These are phyloP conservation scores for Wickerhamiella bombiphila DNA, from an alignment of 805 yeast species.

Conservation along the genomic window DNA sequence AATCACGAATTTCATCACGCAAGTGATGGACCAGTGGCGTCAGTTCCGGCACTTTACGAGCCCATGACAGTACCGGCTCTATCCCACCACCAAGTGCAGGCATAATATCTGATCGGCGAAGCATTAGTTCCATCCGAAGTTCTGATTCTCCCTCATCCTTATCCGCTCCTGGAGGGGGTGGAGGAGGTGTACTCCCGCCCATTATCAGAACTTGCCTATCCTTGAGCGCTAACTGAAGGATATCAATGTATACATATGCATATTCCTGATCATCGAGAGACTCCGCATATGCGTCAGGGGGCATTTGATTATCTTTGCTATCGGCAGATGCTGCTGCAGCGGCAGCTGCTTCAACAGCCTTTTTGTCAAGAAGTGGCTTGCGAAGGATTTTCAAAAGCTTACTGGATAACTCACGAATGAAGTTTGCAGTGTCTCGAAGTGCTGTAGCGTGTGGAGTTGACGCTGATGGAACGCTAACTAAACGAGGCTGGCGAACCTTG, in stretches of 20 bases:
- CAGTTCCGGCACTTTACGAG: constrained; percentile 1
- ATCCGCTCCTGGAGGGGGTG: constrained; percentile 3
- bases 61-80: not conserved
- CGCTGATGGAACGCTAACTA: constrained; percentile 2
- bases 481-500: constrained; percentile 5
- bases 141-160: constrained; percentile 15
- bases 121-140: constrained; percentile 15
- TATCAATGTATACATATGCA: constrained; percentile 28
- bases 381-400: constrained; percentile 7
- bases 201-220: constrained; percentile 30
- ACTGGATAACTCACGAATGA: constrained; percentile 6
- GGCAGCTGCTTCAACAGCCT: not conserved
- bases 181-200: constrained; percentile 21
- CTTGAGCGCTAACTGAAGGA: constrained; percentile 23
- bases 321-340: constrained; percentile 1
- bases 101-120: constrained; percentile 2
- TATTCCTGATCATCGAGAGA: constrained; percentile 65
- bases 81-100: constrained; percentile 4
- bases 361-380: constrained; percentile 14
- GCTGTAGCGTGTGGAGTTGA: constrained; percentile 7
- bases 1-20: constrained; percentile 26
- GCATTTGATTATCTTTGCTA: constrained; percentile 28
- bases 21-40: constrained; percentile 20
- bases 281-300: constrained; percentile 65
- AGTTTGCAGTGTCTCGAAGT: constrained; percentile 8